phyloP scores from a whole-genome alignment of 176 grass and related monocot species.

The Oryza punctata region DNA sequence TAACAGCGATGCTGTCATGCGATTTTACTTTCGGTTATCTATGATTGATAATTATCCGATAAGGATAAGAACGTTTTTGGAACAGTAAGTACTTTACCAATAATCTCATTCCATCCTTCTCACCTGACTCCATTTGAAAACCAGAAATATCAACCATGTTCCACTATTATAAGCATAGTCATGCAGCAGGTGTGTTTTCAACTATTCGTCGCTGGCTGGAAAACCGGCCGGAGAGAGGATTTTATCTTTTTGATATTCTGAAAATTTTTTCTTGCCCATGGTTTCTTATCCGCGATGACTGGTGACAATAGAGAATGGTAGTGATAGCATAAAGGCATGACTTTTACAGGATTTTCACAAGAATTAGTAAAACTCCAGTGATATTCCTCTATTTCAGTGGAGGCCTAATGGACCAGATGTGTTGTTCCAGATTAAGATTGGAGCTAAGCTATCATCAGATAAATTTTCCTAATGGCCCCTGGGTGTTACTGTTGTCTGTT shows the following conservation, averaged over 20 bases:
- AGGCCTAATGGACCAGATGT: conserved; percentile 8
- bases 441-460: neutral
- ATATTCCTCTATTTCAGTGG: too few relatives aligned
- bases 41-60: neutral
- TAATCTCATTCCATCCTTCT: neutral
- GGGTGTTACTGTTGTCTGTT: neutral
- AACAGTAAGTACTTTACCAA: neutral
- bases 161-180: too few relatives aligned
- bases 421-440: neutral
- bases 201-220: neutral
- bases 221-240: neutral
- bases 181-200: neutral
- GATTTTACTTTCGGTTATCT: neutral
- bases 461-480: neutral
- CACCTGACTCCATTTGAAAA: neutral
- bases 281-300: neutral
- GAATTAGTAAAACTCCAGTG: too few relatives aligned
- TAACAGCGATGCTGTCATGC: neutral
- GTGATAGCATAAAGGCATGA: neutral
- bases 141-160: neutral
- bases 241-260: neutral
- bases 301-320: neutral
- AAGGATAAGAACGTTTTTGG: neutral
- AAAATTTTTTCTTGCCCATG: neutral
- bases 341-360: too few relatives aligned